Evolutionary conservation across 1,284 basidiomycete genomes (phyloP), one percentile per base, ranked within the genome.

Genomic region (Ganoderma multipileum): DNA sequence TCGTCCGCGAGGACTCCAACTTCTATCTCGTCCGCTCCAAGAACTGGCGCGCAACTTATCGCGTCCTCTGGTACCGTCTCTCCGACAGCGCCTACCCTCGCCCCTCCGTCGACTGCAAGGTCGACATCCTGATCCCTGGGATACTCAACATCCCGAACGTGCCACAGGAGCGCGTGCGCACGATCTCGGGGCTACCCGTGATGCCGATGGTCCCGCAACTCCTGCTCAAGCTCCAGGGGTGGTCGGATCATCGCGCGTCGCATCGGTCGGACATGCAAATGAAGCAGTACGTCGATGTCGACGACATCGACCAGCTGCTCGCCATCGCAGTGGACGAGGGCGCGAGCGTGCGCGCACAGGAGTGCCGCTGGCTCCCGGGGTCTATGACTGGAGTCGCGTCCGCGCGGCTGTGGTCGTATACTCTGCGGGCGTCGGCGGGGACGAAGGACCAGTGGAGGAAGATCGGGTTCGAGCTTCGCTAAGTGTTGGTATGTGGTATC

Each of bases 61-160:
- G 78, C 36, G 83, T 87, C 0, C 78, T 88, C 0, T 86, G 83
- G 81, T 85, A 81, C 74, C 74, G 76, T 26, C 72, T 84, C 33
- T 64, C 64, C 2, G 67, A 66, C 30, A 28, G 41, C 36, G 16
- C 41, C 6, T 44, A 42, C 63, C 55, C 64, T n/a, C 55, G 66
- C 18, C 70, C 61, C 9, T 38, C 61, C 38, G 70, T 75, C 30
- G 70, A 74, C 36, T 85, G 86, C 76, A 88, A 88, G 76, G 84
- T 89, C 59, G 86, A 88, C 73, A 79, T 89, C 64, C 82, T 88
- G 50, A 64, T 81, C 30, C 85, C 86, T 0, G 84, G 84, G 0
- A 74, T 79, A 11, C 76, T 87, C 67, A 80, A 82, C 72, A 83
- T 87, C 64, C 85, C 84, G 5, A 36, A 70, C 11, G 78, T 87